phyloP scores from a whole-genome alignment of 2,329 filamentous ascomycete genomes.

The Cladosporium velox region DNA sequence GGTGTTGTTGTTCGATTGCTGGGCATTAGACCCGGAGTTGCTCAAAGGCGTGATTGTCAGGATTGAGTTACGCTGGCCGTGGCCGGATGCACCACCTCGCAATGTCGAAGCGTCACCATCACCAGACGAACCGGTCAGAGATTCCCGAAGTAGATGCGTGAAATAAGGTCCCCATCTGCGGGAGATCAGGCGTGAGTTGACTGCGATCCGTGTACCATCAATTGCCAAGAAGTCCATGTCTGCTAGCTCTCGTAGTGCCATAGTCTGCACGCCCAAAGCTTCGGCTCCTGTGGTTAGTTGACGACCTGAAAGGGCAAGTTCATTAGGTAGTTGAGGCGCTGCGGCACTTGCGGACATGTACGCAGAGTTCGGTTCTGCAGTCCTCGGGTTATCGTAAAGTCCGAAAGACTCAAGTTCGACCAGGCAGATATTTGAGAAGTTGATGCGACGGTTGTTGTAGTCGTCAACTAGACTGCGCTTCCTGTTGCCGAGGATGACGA shows the following conservation, averaged over 20 bases:
- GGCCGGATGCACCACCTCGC: slow-evolving; percentile 55
- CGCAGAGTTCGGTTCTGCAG: slow-evolving; percentile 73
- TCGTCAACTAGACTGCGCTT: slow-evolving; percentile 94
- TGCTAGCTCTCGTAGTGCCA: slow-evolving; percentile 78
- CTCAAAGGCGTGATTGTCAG: slow-evolving; percentile 75
- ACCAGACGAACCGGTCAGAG: slow-evolving; percentile 63
- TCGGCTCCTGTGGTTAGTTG: slow-evolving; percentile 76
- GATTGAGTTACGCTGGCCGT: slow-evolving; percentile 73
- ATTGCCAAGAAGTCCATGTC: slow-evolving; percentile 98
- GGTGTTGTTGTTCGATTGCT: slow-evolving; percentile 51
- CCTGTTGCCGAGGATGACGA: slow-evolving; percentile 91
- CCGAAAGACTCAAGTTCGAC: slow-evolving; percentile 97
- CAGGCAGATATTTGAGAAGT: slow-evolving; percentile 95
- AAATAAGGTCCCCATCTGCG: slow-evolving; percentile 95
- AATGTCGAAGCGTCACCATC: slow-evolving; percentile 74
- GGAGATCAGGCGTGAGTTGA: slow-evolving; percentile 86
- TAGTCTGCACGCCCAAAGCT: slow-evolving; percentile 78
- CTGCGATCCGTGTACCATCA: slow-evolving; percentile 85
- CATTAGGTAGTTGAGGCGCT: slow-evolving; percentile 26
- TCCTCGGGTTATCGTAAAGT: slow-evolving; percentile 91
- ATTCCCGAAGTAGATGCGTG: slow-evolving; percentile 84
- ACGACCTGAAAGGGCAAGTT: slow-evolving; percentile 70
- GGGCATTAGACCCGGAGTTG: slow-evolving; percentile 41
- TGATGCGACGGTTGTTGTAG: slow-evolving; percentile 96
- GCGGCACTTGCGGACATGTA: slow-evolving; percentile 82